A percentile compares a stretch with the other conserved stretches of the same genome.
These are phyloP conservation scores for Phialocephala sp. DNA, from an alignment of 2,329 filamentous ascomycete species.

Conservation along the genomic window DNA sequence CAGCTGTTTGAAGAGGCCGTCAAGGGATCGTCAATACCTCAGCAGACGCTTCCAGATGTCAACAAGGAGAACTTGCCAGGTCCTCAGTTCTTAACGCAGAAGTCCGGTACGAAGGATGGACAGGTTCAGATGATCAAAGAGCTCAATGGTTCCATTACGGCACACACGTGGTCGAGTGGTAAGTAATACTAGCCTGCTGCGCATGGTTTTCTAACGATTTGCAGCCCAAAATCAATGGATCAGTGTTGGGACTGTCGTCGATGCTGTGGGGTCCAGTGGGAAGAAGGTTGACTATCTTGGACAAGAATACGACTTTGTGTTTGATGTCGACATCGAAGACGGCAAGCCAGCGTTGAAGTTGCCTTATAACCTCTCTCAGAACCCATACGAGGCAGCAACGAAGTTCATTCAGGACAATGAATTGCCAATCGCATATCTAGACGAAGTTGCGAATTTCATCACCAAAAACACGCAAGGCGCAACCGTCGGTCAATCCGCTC, in stretches of 20 bases:
- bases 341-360: constrained; percentile 91
- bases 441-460: constrained; percentile 93
- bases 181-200: no score
- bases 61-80: constrained; percentile 93
- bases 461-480: constrained; percentile 87
- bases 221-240: constrained; percentile 74
- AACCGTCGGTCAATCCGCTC: constrained; percentile 70
- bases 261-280: constrained; percentile 82
- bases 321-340: constrained; percentile 95
- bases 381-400: constrained; percentile 88
- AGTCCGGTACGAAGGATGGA: constrained; percentile 91
- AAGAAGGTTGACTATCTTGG: constrained; percentile 77
- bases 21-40: constrained; percentile 82
- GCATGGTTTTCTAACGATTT: neutral
- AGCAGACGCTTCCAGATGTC: constrained; percentile 81
- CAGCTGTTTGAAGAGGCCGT: constrained; percentile 82
- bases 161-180: constrained; percentile 73
- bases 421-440: constrained; percentile 83
- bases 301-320: constrained; percentile 93
- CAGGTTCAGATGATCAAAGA: constrained; percentile 93
- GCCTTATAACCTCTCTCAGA: constrained; percentile 92
- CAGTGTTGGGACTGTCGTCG: constrained; percentile 92
- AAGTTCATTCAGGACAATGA: constrained; percentile 92
- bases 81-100: constrained; percentile 81
- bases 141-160: constrained; percentile 79